phyloP scores from a whole-genome alignment of 2,329 filamentous ascomycete species.

The Verticillium tricorpus region DNA sequence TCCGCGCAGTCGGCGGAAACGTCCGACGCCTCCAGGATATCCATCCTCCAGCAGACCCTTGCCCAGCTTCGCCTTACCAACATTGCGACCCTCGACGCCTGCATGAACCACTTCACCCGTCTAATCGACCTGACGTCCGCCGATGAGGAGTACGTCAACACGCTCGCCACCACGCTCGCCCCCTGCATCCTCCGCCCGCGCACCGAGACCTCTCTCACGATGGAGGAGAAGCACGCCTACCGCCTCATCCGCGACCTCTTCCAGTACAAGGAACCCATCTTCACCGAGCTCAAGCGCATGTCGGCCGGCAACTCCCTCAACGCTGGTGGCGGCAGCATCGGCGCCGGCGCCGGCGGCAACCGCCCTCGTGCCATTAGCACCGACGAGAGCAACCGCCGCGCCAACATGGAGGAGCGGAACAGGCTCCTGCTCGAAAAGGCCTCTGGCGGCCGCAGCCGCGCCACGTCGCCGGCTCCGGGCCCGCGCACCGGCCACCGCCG shows the following conservation, averaged over 20 bases:
- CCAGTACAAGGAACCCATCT: conserved; percentile 89
- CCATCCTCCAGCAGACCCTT: conserved; percentile 91
- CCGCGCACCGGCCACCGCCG: conserved; percentile 59
- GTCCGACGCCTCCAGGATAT: conserved; percentile 73
- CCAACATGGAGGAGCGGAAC: conserved; percentile 89
- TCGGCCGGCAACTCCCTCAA: conserved; percentile 59
- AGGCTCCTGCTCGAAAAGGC: conserved; percentile 70
- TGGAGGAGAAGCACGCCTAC: conserved; percentile 92
- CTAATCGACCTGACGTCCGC: conserved; percentile 95
- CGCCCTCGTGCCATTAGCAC: conserved; percentile 86
- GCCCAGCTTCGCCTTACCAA: conserved; percentile 93
- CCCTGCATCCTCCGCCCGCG: conserved; percentile 86
- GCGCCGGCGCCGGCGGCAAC: conserved; percentile 21
- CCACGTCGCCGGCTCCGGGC: conserved; percentile 66
- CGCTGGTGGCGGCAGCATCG: conserved; percentile 34
- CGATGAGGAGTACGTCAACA: conserved; percentile 76
- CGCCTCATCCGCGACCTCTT: conserved; percentile 90
- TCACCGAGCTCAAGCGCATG: conserved; percentile 91
- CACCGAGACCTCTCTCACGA: conserved; percentile 80
- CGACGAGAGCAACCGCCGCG: conserved; percentile 91
- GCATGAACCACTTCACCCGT: conserved; percentile 97
- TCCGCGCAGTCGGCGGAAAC: conserved; percentile 49
- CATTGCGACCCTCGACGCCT: conserved; percentile 96
- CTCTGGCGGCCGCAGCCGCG: conserved; percentile 63
- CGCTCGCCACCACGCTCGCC: conserved; percentile 70